Evolutionary conservation across 2,329 filamentous ascomycete genomes (phyloP).

Genomic region (Aspergillus sergii): DNA sequence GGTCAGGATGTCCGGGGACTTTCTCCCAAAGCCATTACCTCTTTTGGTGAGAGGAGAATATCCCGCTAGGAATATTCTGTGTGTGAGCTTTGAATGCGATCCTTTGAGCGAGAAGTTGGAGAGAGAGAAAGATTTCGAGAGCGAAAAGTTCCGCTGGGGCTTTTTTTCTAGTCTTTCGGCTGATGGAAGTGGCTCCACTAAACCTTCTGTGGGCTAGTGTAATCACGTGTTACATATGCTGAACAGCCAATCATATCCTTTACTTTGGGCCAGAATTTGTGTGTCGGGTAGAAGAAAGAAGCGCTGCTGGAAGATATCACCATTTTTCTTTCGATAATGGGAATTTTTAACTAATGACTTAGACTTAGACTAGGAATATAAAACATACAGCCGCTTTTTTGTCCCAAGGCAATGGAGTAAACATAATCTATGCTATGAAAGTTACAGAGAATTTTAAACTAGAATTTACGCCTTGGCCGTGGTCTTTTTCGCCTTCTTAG

Average conservation of each 20-base stretch:
- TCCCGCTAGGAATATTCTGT: slow-evolving; percentile 66
- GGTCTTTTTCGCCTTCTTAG: slow-evolving; percentile 35
- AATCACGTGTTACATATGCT: neutral
- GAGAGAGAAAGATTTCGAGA: slow-evolving; percentile 38
- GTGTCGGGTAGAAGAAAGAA: neutral
- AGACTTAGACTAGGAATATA: neutral
- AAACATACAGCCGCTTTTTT: neutral
- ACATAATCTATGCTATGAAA: slow-evolving; percentile 15
- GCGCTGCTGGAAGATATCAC: neutral
- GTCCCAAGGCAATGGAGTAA: neutral
- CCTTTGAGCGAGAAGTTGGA: slow-evolving; percentile 94
- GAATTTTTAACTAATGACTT: neutral
- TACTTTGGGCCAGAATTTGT: neutral
- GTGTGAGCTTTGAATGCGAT: slow-evolving; percentile 99
- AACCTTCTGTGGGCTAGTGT: neutral
- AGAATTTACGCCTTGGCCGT: slow-evolving; percentile 32
- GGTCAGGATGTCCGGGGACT: slow-evolving; percentile 93
- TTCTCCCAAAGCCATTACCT: slow-evolving; percentile 90
- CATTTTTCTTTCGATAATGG: neutral
- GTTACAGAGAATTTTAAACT: slow-evolving; percentile 7
- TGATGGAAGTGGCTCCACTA: slow-evolving; percentile 28
- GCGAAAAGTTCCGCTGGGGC: slow-evolving; percentile 24
- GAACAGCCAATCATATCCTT: neutral
- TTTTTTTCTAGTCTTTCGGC: slow-evolving; percentile 20
- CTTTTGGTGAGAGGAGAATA: slow-evolving; percentile 40